Evolutionary conservation across 225 moss, liverwort and hornwort species (phyloP).

Genomic region (Physcomitrellopsis africana): DNA sequence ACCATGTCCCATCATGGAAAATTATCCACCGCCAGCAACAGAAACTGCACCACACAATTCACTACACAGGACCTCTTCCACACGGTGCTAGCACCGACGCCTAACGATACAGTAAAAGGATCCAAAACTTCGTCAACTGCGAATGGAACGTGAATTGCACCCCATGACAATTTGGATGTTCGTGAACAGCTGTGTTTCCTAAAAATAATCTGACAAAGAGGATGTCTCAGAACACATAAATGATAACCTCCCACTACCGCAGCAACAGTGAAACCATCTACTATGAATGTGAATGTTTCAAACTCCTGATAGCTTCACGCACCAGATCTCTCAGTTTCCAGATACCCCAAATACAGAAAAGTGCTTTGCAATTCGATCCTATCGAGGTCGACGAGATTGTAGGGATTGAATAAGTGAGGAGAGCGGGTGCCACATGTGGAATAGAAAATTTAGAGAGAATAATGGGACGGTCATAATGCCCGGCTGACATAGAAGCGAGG

Average conservation of each 20-base stretch:
- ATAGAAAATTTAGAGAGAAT: neutral
- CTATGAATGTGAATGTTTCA: neutral
- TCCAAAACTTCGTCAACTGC: neutral
- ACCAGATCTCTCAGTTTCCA: neutral
- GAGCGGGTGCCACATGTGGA: slow-evolving; percentile 18
- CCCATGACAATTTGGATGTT: neutral
- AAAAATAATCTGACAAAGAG: slow-evolving; percentile 9
- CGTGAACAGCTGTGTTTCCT: neutral
- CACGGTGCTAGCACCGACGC: neutral
- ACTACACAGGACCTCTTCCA: neutral
- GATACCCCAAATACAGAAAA: neutral
- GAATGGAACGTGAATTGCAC: slow-evolving; percentile 11
- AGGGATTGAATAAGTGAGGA: neutral
- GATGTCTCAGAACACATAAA: neutral
- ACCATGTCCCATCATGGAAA: neutral
- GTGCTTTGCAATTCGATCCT: neutral
- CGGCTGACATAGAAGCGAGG: slow-evolving; percentile 32
- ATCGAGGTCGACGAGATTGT: neutral
- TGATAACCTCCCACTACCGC: neutral
- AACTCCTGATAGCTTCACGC: neutral
- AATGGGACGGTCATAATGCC: slow-evolving; percentile 28
- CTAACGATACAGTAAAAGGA: slow-evolving; percentile 1
- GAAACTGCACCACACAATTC: neutral
- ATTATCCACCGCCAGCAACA: neutral
- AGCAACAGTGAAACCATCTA: neutral